Evolutionary conservation across 169 alveolate species (phyloP).

Genomic region (Plasmodium gaboni): DNA sequence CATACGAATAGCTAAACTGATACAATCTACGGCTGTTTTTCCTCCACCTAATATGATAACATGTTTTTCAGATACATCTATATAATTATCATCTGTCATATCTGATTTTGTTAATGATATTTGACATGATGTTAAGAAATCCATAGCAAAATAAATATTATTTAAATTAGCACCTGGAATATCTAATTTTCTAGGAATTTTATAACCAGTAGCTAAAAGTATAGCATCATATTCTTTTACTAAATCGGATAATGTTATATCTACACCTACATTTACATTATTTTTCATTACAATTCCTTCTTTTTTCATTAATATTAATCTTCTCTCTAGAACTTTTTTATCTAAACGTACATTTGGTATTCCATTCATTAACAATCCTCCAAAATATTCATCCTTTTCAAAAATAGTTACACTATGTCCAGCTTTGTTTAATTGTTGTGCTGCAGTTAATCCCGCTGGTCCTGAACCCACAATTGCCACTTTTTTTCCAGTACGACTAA

Average conservation of each 20-base stretch:
- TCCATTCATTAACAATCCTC: slow-evolving; percentile 84
- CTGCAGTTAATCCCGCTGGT: slow-evolving; percentile 85
- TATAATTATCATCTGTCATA: slow-evolving; percentile 70
- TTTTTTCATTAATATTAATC: slow-evolving; percentile 72
- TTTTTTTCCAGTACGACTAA: slow-evolving; percentile 75
- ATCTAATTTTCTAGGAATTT: slow-evolving; percentile 62
- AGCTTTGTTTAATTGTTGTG: slow-evolving; percentile 84
- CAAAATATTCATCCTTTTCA: slow-evolving; percentile 82
- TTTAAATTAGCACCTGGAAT: slow-evolving; percentile 78
- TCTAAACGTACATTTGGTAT: slow-evolving; percentile 85
- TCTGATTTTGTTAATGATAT: slow-evolving; percentile 75
- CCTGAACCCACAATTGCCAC: slow-evolving; percentile 85
- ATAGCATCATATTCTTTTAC: slow-evolving; percentile 79
- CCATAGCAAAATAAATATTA: slow-evolving; percentile 80
- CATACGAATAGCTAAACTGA: slow-evolving; percentile 83
- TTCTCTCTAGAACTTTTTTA: slow-evolving; percentile 79
- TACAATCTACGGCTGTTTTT: slow-evolving; percentile 86
- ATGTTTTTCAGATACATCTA: slow-evolving; percentile 80
- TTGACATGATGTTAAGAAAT: slow-evolving; percentile 77
- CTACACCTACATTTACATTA: slow-evolving; percentile 52
- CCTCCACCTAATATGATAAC: slow-evolving; percentile 87
- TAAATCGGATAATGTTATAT: slow-evolving; percentile 63
- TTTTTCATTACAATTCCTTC: slow-evolving; percentile 78
- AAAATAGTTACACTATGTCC: slow-evolving; percentile 79
- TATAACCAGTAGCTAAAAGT: slow-evolving; percentile 81